phyloP scores from a whole-genome alignment of 176 grass and related monocot species.

The Areca catechu region DNA sequence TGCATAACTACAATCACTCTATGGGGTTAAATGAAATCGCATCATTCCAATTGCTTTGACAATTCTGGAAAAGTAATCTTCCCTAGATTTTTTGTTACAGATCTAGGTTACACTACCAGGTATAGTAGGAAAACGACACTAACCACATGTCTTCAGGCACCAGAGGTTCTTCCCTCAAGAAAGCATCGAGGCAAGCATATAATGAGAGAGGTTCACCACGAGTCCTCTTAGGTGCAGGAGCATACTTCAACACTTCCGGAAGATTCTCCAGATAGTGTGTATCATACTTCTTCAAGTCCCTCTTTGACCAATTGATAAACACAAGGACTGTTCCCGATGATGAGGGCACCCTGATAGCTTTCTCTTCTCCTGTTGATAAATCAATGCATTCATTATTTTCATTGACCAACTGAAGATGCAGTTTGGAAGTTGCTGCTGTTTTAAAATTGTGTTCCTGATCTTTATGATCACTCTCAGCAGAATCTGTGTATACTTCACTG shows the following conservation, averaged over 20 bases:
- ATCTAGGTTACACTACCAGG: no score
- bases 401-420: slow-evolving; percentile 56
- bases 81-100: no score
- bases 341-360: slow-evolving; percentile 36
- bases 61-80: no score
- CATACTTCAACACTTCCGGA: slow-evolving; percentile 88
- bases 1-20: no score
- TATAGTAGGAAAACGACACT: slow-evolving; percentile 16
- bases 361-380: slow-evolving; percentile 34
- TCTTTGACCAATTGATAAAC: slow-evolving; percentile 83
- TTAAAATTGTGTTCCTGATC: background rate
- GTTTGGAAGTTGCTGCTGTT: background rate
- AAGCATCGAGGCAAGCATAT: slow-evolving; percentile 97
- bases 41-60: no score
- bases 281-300: slow-evolving; percentile 60
- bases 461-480: slow-evolving; percentile 1
- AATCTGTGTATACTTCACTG: slow-evolving; percentile 6
- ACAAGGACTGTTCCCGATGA: slow-evolving; percentile 45
- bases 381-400: slow-evolving; percentile 62
- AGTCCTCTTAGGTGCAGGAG: slow-evolving; percentile 84
- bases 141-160: slow-evolving; percentile 99
- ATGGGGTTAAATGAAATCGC: no score
- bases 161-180: slow-evolving; percentile 94
- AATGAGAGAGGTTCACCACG: slow-evolving; percentile 92
- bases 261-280: slow-evolving; percentile 55